A percentile compares a stretch with the other conserved stretches of the same genome.
Conservation (phyloP, 2,329 filamentous ascomycete genomes). For the Cytospora piceae region DNA sequence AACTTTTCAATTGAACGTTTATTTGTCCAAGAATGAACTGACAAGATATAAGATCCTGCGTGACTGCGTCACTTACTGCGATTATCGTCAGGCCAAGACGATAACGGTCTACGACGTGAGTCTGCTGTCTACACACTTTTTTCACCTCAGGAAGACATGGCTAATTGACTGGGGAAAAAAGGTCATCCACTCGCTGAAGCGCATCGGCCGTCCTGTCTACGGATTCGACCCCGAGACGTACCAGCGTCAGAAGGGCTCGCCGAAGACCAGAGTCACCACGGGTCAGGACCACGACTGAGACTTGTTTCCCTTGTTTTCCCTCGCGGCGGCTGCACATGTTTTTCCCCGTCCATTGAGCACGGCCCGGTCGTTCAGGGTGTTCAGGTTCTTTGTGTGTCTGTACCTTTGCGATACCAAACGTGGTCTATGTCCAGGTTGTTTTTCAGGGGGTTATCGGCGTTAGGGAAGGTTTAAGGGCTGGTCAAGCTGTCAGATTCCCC, state of each 20-base stretch:
- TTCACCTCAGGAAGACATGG: conserved; percentile 9
- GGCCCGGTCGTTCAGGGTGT: background rate
- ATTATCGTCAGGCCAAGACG: conserved; percentile 62
- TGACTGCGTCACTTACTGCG: conserved; percentile 54
- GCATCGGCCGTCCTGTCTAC: conserved; percentile 58
- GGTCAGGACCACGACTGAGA: background rate
- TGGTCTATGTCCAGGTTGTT: no score
- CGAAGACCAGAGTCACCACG: background rate
- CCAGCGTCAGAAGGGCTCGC: background rate
- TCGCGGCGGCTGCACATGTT: no score
- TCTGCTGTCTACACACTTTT: conserved; percentile 24
- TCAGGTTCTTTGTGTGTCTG: conserved; percentile 1
- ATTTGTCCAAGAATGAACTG: conserved; percentile 12
- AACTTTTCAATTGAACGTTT: background rate
- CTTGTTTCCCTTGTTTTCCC: background rate
- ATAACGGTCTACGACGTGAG: conserved; percentile 65
- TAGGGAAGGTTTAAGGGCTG: background rate
- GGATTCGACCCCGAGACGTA: conserved; percentile 48
- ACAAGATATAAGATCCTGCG: conserved; percentile 51
- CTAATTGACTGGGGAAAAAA: conserved; percentile 35
- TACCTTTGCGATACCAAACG: no score
- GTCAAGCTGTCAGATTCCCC: background rate
- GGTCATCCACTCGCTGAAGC: conserved; percentile 57
- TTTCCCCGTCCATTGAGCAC: background rate
- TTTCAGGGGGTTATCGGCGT: background rate